Conservation (phyloP, 2,329 filamentous ascomycete genomes). For the Zymoseptoria crescenta region DNA sequence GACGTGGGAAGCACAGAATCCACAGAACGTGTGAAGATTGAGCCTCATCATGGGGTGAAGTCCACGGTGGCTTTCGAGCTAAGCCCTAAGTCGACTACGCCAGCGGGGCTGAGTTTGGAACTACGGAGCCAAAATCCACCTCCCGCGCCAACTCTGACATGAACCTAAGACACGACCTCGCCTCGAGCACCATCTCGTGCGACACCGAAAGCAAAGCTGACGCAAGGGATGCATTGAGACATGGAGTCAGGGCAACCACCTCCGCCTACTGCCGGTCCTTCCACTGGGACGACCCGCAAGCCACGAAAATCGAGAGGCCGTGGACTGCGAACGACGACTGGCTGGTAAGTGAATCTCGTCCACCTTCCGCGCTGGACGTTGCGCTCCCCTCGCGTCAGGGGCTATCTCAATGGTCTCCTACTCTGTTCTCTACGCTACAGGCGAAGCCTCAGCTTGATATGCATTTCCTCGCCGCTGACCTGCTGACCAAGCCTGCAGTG, state of each 20-base stretch:
- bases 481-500: conserved; percentile 11
- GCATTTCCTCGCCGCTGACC: background rate
- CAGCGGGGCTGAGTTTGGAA: background rate
- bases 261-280: background rate
- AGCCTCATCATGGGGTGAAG: background rate
- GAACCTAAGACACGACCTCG: background rate
- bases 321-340: conserved; percentile 22
- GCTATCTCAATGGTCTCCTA: no score
- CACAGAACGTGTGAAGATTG: background rate
- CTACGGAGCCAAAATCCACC: background rate
- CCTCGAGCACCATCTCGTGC: background rate
- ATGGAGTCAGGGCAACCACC: background rate
- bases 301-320: conserved; percentile 24
- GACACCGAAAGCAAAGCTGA: background rate
- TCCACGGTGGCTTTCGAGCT: background rate
- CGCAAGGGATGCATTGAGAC: background rate
- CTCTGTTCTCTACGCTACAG: background rate
- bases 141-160: background rate
- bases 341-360: conserved; percentile 15
- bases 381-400: background rate
- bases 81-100: background rate
- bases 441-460: background rate
- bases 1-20: background rate
- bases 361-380: background rate
- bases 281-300: conserved; percentile 14